Evolutionary conservation across 345 rosid species (phyloP), one percentile per base, ranked within the genome.

Genomic region (Eucalyptus curtisii): DNA sequence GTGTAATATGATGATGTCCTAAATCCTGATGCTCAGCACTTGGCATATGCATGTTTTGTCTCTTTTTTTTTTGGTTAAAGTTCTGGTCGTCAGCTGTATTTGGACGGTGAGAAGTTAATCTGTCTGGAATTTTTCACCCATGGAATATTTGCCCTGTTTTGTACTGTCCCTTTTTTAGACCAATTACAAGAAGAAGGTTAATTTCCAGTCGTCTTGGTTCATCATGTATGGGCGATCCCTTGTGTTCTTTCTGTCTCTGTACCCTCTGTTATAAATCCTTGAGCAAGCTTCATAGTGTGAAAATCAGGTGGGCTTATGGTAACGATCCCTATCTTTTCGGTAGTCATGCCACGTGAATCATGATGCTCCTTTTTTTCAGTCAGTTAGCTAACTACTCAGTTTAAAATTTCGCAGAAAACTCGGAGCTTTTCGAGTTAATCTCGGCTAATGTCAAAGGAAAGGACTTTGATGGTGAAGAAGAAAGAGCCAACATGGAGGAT

Each of bases 381-480:
- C 30, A 13, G 27, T 3, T 37, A 76, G 82, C 82, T 37, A 76
- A 76, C 22, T 8, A 40, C 7, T 76, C 3, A 6, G 84, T 37
- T 76, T 20, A 22, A 40, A 76, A 40, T 37, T 76, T 76, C 13
- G 84, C 84, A 76, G 84, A 76, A 76, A 25, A 47, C 47, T 40
- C 14, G 8, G 82, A 40, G 84, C 84, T 40, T 76, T 76, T 40
- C 30, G 24, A 76, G 45, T 37, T 68, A 33, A 9, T 33, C 81
- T 71, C 44, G 87, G 90, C 64, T 76, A 49, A 93, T 93, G 93
- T 91, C 66, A 89, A 79, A 90, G 93, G 91, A 64, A 91, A 91
- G 86, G 92, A 92, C 86, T 55, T 87, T 25, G 89, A 89, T 45
- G 90, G 91, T 44, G 94, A 93, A 89, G 93, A 90, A 79, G 93